Percentiles rank a stretch among this genome's conserved stretches.
Conservation (phyloP, 495 filamentous ascomycete genomes). For the Viridothelium virens region DNA sequence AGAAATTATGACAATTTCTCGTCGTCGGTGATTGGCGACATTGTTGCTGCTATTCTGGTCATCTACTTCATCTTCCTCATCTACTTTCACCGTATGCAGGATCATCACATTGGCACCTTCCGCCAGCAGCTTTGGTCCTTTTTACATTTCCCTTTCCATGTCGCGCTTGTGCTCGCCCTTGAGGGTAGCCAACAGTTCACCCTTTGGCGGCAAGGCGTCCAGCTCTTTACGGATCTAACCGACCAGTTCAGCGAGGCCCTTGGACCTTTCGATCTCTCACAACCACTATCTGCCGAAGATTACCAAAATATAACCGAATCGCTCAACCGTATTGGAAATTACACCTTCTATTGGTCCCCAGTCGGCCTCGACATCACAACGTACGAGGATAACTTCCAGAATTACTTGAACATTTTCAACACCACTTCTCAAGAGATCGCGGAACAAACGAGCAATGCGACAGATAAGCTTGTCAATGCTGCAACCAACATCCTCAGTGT, state of each 20-base stretch:
- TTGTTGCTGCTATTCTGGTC: constrained; percentile 31
- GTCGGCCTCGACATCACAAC: not conserved
- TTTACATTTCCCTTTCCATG: constrained; percentile 63
- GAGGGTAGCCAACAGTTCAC: constrained; percentile 40
- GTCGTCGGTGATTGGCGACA: constrained; percentile 41
- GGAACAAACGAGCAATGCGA: not conserved
- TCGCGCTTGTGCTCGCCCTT: constrained; percentile 55
- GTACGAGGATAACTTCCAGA: not conserved
- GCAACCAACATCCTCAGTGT: not conserved
- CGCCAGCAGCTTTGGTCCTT: constrained; percentile 57
- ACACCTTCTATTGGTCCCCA: not conserved
- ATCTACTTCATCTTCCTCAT: constrained; percentile 62
- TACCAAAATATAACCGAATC: not conserved
- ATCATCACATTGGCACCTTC: constrained; percentile 46
- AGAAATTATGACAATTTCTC: constrained; percentile 46
- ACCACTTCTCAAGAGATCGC: not conserved
- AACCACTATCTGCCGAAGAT: not conserved
- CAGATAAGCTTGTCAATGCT: not conserved
- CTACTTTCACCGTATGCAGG: constrained; percentile 56
- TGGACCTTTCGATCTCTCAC: not conserved
- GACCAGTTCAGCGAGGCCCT: not conserved
- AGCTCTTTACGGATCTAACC: not conserved
- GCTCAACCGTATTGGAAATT: not conserved
- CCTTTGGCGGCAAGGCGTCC: constrained; percentile 23
- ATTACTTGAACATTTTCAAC: not conserved